These are phyloP conservation scores for Saccharomyces hybrid DNA, from an alignment of 1,139 yeast species.

Conservation along the genomic window DNA sequence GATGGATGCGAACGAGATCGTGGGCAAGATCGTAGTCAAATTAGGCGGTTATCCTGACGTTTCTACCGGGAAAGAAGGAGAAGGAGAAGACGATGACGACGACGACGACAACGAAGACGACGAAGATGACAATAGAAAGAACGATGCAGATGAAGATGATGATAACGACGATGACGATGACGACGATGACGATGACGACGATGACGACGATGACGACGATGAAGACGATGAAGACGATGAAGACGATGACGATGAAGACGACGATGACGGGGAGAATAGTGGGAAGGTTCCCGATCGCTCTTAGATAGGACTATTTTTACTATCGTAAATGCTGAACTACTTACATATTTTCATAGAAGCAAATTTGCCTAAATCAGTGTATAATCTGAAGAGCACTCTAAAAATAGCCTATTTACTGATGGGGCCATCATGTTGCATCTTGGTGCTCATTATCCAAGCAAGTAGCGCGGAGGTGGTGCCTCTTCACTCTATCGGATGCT, in stretches of 20 bases:
- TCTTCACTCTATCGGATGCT: not conserved
- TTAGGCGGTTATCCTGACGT: slow-evolving; percentile 86
- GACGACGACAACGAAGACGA: slow-evolving; percentile 40
- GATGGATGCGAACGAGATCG: slow-evolving; percentile 89
- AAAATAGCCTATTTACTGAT: not conserved
- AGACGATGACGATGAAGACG: slow-evolving; percentile 12
- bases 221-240: slow-evolving; percentile 31
- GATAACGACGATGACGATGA: slow-evolving; percentile 35
- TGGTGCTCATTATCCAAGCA: not conserved
- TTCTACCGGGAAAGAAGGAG: slow-evolving; percentile 68
- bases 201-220: slow-evolving; percentile 40
- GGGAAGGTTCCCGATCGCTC: not conserved
- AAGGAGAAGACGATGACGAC: slow-evolving; percentile 45
- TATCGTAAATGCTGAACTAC: not conserved
- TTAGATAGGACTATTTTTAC: not conserved
- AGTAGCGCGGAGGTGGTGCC: not conserved
- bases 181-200: slow-evolving; percentile 40
- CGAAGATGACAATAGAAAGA: slow-evolving; percentile 33
- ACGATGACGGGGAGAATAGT: slow-evolving; percentile 2
- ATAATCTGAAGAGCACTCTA: not conserved
- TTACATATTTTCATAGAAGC: not conserved
- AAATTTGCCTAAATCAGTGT: not conserved
- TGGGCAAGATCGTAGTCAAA: slow-evolving; percentile 71
- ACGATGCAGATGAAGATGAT: slow-evolving; percentile 18
- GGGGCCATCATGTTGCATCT: not conserved